These are phyloP conservation scores for Kondoa malvinella DNA, from an alignment of 768 basidiomycete genomes.

Conservation along the genomic window DNA sequence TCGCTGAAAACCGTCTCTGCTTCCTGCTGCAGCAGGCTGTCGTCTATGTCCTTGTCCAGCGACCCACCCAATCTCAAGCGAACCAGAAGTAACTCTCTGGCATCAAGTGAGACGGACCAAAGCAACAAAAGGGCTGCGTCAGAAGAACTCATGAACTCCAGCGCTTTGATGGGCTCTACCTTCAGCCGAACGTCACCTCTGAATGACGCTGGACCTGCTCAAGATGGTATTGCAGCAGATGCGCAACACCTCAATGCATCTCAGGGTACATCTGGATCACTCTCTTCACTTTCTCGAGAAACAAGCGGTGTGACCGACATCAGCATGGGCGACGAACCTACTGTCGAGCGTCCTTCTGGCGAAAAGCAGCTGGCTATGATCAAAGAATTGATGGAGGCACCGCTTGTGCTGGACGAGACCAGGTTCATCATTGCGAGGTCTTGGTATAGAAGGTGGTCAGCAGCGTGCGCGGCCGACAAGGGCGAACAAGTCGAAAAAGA, in stretches of 20 bases:
- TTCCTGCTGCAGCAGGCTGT: background rate
- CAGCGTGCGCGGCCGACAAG: conserved; percentile 45
- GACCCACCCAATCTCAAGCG: background rate
- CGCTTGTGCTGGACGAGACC: conserved; percentile 48
- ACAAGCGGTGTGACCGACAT: conserved; percentile 6
- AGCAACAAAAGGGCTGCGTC: background rate
- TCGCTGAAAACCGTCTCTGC: background rate
- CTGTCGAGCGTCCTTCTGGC: conserved; percentile 3
- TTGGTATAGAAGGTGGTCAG: conserved; percentile 63
- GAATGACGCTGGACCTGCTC: background rate
- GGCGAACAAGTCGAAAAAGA: conserved; percentile 39
- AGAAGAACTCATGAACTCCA: background rate
- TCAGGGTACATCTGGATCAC: background rate
- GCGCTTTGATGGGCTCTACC: background rate
- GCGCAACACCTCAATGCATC: background rate
- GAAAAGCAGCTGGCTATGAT: conserved; percentile 7
- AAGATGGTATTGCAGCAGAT: background rate
- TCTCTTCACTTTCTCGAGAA: background rate
- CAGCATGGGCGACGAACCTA: conserved; percentile 2
- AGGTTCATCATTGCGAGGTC: conserved; percentile 58
- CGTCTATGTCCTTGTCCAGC: background rate
- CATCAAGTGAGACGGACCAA: background rate
- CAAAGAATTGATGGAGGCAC: background rate
- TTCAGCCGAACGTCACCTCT: background rate
- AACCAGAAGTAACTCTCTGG: background rate